Evolutionary conservation across 106 monocot genomes (phyloP), one percentile per base, ranked within the genome.

Genomic region (Allium sativum): DNA sequence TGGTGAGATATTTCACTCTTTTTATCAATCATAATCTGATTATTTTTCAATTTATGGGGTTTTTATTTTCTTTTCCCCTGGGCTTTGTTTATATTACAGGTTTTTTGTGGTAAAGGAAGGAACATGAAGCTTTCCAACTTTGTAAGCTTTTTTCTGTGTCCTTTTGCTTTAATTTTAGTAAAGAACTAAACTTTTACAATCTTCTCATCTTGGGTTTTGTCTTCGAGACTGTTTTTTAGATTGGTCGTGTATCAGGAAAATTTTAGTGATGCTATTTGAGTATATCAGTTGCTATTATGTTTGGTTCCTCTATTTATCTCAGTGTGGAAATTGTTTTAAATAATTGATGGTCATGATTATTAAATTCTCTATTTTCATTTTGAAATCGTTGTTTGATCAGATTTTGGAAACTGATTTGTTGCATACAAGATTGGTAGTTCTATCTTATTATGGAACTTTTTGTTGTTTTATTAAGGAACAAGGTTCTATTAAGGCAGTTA

Each of bases 121-220:
- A 58, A 42, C 8, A 58, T 58, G 58, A 58, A 58, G 58, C 41
- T 58, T 7, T 42, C 31, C 40, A 58, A 21, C 12, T 58, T 8
- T 41, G 58, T 58, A 58, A 58, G 58, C 21, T 8, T 3, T 58
- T 58, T 42, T 58, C n/a, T 42, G 7, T 58, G 14, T 58, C 9
- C 13, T 40, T 3, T n/a, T 42, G 9, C 21, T 58, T 40, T 58
- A 15, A 8, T 7, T 42, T 58, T 14, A 15, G 40, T 12, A 31
- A 21, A 22, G 12, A 57, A 57, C 4, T n/a, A 22, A 10, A 22
- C 11, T 11, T 12, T 22, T 57, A 0, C 3, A 1, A 12, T 21
- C 4, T 9, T 9, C 40, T 22, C 6, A 22, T 22, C 40, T 21
- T 0, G 12, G 6, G 6, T 12, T 9, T 20, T 57, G 10, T 15